Conservation (phyloP, 345 rosid genomes). For the Boechera divaricarpa region DNA sequence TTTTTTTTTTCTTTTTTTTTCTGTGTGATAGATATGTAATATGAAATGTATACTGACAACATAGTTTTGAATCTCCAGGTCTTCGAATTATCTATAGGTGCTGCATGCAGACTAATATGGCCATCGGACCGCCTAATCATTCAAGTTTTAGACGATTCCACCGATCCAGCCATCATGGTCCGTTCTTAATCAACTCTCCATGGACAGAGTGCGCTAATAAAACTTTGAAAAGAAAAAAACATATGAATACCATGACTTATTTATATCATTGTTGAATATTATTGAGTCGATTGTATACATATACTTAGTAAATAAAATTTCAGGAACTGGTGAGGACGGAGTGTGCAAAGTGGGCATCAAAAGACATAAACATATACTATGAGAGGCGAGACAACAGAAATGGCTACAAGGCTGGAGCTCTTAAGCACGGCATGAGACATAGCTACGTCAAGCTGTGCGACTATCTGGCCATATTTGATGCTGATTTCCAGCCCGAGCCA, state of each 20-base stretch:
- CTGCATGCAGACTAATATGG: constrained; percentile 63
- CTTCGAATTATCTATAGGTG: constrained; percentile 60
- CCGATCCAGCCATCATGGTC: constrained; percentile 61
- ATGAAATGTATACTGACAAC: background rate
- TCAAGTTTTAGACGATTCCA: constrained; percentile 68
- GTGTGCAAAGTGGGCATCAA: constrained; percentile 43
- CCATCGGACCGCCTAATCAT: constrained; percentile 56
- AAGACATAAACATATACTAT: constrained; percentile 37
- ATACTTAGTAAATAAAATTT: background rate
- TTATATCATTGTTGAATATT: background rate
- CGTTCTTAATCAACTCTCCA: background rate
- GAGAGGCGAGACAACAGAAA: constrained; percentile 50
- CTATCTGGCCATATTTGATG: constrained; percentile 54
- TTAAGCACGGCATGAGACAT: constrained; percentile 57
- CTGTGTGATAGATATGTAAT: too few relatives aligned
- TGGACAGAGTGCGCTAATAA: background rate
- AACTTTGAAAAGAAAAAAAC: background rate
- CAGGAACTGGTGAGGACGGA: constrained; percentile 38
- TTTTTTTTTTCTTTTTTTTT: too few relatives aligned
- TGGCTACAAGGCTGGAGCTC: constrained; percentile 62
- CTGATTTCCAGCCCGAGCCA: constrained; percentile 58
- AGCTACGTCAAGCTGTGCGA: constrained; percentile 52
- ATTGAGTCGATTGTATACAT: background rate
- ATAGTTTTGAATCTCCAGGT: constrained; percentile 45
- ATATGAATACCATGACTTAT: background rate